Conservation (phyloP, 2,329 filamentous ascomycete genomes). For the Ramichloridium luteum region DNA sequence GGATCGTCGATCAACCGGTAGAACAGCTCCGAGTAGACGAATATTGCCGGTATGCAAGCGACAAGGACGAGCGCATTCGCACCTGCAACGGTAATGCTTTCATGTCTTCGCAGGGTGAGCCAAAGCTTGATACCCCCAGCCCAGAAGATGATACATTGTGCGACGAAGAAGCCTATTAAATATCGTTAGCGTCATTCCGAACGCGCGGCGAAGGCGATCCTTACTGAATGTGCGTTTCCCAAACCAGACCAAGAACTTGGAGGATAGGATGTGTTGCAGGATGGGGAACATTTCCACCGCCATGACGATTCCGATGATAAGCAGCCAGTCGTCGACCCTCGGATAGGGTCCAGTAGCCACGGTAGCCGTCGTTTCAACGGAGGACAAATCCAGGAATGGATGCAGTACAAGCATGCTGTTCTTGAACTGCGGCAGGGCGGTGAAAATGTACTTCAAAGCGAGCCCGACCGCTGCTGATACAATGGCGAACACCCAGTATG, state of each 20-base stretch:
- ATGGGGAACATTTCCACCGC: conserved; percentile 12
- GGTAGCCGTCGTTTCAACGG: conserved; percentile 8
- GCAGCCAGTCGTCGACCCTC: conserved; percentile 19
- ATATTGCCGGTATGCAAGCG: conserved; percentile 9
- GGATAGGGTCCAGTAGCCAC: conserved; percentile 16
- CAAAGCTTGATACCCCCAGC: conserved; percentile 21
- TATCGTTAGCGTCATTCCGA: conserved; percentile 2
- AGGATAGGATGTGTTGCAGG: conserved; percentile 13
- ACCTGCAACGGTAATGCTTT: conserved; percentile 8
- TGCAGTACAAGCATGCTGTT: conserved; percentile 18
- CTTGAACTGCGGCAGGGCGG: conserved; percentile 15
- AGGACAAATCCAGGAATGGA: conserved; percentile 17
- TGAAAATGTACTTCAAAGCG: conserved; percentile 19
- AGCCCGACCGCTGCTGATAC: conserved; percentile 11
- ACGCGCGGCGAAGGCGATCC: conserved; percentile 1
- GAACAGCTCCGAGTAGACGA: conserved; percentile 15
- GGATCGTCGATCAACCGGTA: conserved; percentile 17
- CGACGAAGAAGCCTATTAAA: conserved; percentile 17
- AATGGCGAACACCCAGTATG: conserved; percentile 11
- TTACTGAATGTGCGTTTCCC: conserved; percentile 21
- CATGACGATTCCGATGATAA: conserved; percentile 18
- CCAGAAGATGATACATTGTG: conserved; percentile 20
- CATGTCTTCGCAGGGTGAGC: conserved; percentile 12
- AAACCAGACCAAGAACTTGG: conserved; percentile 14
- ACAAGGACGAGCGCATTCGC: conserved; percentile 19